Conservation (phyloP, 345 rosid species). For the Eucalyptus albens region DNA sequence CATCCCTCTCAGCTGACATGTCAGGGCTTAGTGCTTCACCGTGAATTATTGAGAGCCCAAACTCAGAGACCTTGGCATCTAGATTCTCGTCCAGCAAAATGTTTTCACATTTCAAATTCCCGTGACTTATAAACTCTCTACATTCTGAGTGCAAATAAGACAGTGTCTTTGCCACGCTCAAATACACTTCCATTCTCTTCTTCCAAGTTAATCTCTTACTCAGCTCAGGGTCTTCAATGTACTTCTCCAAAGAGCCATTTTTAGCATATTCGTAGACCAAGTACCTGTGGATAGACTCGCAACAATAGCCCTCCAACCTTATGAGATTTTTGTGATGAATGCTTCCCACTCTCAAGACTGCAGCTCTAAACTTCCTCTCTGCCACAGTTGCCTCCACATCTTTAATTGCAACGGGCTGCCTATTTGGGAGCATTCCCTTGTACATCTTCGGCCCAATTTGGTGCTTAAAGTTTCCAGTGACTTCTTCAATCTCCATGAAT, state of each 20-base stretch:
- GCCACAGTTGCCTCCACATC: conserved; percentile 33
- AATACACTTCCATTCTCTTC: conserved; percentile 43
- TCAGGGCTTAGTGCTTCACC: conserved; percentile 4
- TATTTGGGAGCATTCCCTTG: conserved; percentile 48
- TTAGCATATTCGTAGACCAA: conserved; percentile 56
- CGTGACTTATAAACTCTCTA: conserved; percentile 69
- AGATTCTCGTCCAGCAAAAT: conserved; percentile 48
- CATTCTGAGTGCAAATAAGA: conserved; percentile 67
- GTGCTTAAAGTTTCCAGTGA: conserved; percentile 41
- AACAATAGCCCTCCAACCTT: conserved; percentile 70
- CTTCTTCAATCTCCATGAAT: conserved; percentile 41
- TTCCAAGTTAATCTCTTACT: conserved; percentile 54
- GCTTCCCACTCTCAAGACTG: conserved; percentile 53
- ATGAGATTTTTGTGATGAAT: conserved; percentile 70
- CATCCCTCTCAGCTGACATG: conserved; percentile 49
- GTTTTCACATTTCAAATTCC: conserved; percentile 59
- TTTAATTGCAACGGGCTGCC: conserved; percentile 39
- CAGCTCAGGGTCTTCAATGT: conserved; percentile 34
- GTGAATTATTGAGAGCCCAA: conserved; percentile 21
- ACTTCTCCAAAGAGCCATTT: conserved; percentile 44
- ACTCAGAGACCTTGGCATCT: conserved; percentile 59
- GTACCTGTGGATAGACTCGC: conserved; percentile 40
- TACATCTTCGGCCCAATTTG: conserved; percentile 42
- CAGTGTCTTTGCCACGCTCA: conserved; percentile 54
- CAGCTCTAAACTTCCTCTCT: conserved; percentile 59